phyloP scores from a whole-genome alignment of 495 filamentous ascomycete species.

The Penicillium pancosmium region DNA sequence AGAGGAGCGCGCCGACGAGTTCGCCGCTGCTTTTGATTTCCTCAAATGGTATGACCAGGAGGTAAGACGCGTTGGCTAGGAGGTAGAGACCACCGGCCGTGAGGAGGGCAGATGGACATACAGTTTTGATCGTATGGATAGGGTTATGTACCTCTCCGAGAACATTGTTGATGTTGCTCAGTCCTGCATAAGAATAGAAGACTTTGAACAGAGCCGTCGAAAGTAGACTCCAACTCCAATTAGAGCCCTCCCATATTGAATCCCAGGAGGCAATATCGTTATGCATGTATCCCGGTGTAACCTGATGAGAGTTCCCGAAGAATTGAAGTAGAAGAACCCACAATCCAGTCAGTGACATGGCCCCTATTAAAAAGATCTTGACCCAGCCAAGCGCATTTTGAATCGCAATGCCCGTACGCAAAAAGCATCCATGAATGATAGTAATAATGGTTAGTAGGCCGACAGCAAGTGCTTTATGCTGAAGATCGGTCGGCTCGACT shows the following conservation, averaged over 20 bases:
- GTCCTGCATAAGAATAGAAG: slow-evolving; percentile 69
- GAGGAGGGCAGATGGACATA: slow-evolving; percentile 61
- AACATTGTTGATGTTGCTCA: slow-evolving; percentile 75
- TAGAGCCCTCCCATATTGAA: slow-evolving; percentile 43
- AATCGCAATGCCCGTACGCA: slow-evolving; percentile 43
- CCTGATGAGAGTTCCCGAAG: slow-evolving; percentile 19
- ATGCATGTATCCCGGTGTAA: background rate
- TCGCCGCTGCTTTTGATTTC: slow-evolving; percentile 70
- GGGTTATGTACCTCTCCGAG: slow-evolving; percentile 75
- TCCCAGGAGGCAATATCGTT: slow-evolving; percentile 32
- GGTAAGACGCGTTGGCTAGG: slow-evolving; percentile 71
- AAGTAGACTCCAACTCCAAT: slow-evolving; percentile 53
- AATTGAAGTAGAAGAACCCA: slow-evolving; percentile 43
- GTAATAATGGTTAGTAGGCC: slow-evolving; percentile 41
- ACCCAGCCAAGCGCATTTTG: slow-evolving; percentile 52
- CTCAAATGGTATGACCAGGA: slow-evolving; percentile 66
- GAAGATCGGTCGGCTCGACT: slow-evolving; percentile 36
- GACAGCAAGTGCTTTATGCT: slow-evolving; percentile 40
- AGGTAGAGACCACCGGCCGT: slow-evolving; percentile 66
- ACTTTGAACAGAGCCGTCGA: slow-evolving; percentile 73
- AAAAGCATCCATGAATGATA: slow-evolving; percentile 41
- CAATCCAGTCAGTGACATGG: slow-evolving; percentile 47
- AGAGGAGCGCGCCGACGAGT: slow-evolving; percentile 68
- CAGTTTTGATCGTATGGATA: slow-evolving; percentile 64
- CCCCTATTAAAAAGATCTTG: slow-evolving; percentile 49